Conservation (phyloP, 2,329 filamentous ascomycete species). For the Byssoonygena ceratinophila region DNA sequence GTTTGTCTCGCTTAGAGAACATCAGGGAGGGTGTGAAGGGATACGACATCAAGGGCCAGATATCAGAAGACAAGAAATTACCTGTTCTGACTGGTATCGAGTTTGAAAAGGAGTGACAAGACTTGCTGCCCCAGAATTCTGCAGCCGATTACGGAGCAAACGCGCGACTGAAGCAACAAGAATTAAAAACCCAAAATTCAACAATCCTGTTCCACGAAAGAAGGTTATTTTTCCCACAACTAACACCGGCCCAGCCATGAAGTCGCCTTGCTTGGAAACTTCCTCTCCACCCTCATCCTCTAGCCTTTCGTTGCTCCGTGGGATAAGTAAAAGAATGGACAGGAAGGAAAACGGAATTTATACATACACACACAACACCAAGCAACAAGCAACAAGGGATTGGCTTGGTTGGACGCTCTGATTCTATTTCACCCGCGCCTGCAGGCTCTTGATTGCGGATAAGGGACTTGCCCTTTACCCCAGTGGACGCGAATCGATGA, state of each 20-base stretch:
- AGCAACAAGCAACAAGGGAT: neutral
- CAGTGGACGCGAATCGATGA: neutral
- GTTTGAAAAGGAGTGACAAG: constrained; percentile 5
- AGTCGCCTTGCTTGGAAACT: neutral
- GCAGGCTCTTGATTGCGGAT: neutral
- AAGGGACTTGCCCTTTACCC: neutral
- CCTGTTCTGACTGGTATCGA: constrained; percentile 4
- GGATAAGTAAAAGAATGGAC: neutral
- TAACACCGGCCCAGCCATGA: neutral
- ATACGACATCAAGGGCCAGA: neutral
- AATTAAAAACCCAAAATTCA: constrained; percentile 5
- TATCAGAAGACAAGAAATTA: neutral
- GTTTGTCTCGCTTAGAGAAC: neutral
- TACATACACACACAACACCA: too few relatives aligned
- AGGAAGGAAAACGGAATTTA: neutral
- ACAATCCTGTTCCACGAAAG: neutral
- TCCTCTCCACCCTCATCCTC: neutral
- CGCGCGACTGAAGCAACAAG: neutral
- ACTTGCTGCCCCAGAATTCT: neutral
- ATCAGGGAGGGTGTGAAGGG: neutral
- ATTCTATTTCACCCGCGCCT: neutral
- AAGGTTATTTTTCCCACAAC: constrained; percentile 1
- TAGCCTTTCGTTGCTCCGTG: neutral
- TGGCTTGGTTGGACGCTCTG: neutral
- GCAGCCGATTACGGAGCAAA: constrained; percentile 12